A percentile compares a stretch with the other conserved stretches of the same genome.
Evolutionary conservation across 1,284 basidiomycete genomes (phyloP).

Genomic region (Marasmius sp.): DNA sequence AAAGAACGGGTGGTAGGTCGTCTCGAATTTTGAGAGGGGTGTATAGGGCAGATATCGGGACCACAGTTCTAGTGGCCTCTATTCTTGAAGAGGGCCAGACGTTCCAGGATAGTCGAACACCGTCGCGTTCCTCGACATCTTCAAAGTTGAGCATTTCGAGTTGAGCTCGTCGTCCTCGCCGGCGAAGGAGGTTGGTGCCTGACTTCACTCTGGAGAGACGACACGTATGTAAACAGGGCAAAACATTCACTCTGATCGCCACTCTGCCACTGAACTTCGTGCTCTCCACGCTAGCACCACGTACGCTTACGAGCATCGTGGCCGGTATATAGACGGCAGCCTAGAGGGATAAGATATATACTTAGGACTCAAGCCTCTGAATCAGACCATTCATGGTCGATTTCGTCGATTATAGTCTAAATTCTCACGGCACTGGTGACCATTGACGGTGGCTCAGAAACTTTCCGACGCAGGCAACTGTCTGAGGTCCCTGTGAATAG

Average conservation of each 20-base stretch:
- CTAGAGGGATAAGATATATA: too few relatives aligned
- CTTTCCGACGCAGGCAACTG: too few relatives aligned
- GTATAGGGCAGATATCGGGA: constrained; percentile 97
- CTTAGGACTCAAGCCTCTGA: too few relatives aligned
- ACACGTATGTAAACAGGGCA: neutral
- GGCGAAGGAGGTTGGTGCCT: neutral
- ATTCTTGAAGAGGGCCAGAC: constrained; percentile 97
- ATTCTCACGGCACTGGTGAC: too few relatives aligned
- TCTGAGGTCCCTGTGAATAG: too few relatives aligned
- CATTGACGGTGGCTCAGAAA: too few relatives aligned
- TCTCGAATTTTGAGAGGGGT: constrained; percentile 94
- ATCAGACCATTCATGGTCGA: too few relatives aligned
- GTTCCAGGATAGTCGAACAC: constrained; percentile 94
- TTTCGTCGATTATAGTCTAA: too few relatives aligned
- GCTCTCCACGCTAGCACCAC: too few relatives aligned
- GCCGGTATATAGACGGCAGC: too few relatives aligned
- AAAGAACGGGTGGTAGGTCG: constrained; percentile 94
- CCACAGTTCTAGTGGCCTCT: constrained; percentile 97
- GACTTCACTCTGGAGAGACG: neutral
- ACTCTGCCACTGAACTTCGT: too few relatives aligned
- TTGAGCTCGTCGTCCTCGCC: neutral
- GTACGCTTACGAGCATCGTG: too few relatives aligned
- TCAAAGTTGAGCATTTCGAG: constrained; percentile 39
- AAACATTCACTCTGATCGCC: neutral
- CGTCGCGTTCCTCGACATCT: constrained; percentile 58